Conservation (phyloP, 352 stramenopile species). For the Thalassiosira livingstoniorum region DNA sequence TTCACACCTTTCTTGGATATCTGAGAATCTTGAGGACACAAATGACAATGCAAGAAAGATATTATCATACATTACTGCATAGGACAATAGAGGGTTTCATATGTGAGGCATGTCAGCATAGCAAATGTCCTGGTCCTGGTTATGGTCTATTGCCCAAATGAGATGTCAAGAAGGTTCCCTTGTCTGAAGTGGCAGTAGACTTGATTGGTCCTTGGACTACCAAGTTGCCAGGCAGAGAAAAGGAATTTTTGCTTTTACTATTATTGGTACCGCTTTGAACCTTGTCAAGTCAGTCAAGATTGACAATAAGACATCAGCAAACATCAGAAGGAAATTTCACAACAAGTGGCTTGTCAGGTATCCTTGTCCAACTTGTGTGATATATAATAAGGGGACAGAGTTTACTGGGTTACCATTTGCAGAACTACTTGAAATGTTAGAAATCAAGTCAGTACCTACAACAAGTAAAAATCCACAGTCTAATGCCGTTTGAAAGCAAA, state of each 20-base stretch:
- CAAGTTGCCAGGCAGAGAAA: not conserved
- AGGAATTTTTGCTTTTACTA: slow-evolving; percentile 1
- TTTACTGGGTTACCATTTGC: no score
- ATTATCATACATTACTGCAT: no score
- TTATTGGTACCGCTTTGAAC: slow-evolving; percentile 30
- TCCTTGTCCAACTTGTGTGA: slow-evolving; percentile 22
- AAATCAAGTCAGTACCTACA: slow-evolving; percentile 40
- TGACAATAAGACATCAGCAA: slow-evolving; percentile 16
- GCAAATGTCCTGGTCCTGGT: not conserved
- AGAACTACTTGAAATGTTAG: slow-evolving; percentile 7
- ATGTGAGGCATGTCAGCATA: slow-evolving; percentile 12
- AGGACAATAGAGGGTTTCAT: no score
- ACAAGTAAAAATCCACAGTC: slow-evolving; percentile 61
- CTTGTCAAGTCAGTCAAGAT: slow-evolving; percentile 12
- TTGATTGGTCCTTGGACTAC: slow-evolving; percentile 32
- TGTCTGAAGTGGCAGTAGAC: slow-evolving; percentile 24
- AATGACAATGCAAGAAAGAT: no score
- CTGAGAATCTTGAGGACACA: no score
- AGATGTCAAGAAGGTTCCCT: slow-evolving; percentile 2
- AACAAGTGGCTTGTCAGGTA: slow-evolving; percentile 44
- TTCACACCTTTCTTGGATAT: no score
- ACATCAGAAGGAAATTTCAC: slow-evolving; percentile 31
- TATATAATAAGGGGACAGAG: slow-evolving; percentile 63
- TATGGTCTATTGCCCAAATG: slow-evolving; percentile 22
- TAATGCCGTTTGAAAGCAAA: slow-evolving; percentile 60